Evolutionary conservation across 2,329 filamentous ascomycete genomes (phyloP).

Genomic region (Rhexocercosporidium sp.): DNA sequence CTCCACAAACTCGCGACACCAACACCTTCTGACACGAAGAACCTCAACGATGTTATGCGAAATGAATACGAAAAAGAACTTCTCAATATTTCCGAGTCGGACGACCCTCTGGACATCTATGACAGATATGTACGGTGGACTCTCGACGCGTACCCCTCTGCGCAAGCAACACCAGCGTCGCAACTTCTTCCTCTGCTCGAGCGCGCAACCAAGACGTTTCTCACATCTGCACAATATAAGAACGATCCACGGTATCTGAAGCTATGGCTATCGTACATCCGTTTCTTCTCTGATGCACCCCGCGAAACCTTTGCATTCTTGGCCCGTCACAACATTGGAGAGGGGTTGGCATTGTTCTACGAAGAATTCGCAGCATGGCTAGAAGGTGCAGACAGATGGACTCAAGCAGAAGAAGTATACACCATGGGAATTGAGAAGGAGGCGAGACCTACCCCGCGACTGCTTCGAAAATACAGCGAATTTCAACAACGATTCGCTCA

Average conservation of each 20-base stretch:
- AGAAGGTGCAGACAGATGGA: constrained; percentile 82
- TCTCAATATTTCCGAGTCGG: constrained; percentile 77
- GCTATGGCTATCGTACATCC: constrained; percentile 93
- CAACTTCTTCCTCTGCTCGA: constrained; percentile 88
- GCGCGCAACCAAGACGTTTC: constrained; percentile 88
- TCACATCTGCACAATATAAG: constrained; percentile 85
- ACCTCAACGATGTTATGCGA: constrained; percentile 78
- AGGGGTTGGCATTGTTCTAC: constrained; percentile 88
- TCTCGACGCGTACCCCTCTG: constrained; percentile 90
- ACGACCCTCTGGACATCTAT: constrained; percentile 94
- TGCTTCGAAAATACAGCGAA: constrained; percentile 89
- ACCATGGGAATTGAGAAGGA: constrained; percentile 87
- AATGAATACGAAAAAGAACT: constrained; percentile 88
- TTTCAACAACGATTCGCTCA: constrained; percentile 83
- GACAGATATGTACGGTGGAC: constrained; percentile 98
- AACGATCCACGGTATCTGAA: constrained; percentile 94
- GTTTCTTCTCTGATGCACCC: constrained; percentile 90
- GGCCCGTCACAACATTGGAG: constrained; percentile 85
- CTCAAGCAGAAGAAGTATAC: constrained; percentile 93
- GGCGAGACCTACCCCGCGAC: constrained; percentile 78
- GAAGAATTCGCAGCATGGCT: constrained; percentile 96
- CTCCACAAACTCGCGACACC: constrained; percentile 63
- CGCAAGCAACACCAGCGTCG: constrained; percentile 90
- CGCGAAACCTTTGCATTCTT: constrained; percentile 93
- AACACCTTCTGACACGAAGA: constrained; percentile 74